Evolutionary conservation across 345 rosid genomes (phyloP).

Genomic region (Anastatica hierochuntica): DNA sequence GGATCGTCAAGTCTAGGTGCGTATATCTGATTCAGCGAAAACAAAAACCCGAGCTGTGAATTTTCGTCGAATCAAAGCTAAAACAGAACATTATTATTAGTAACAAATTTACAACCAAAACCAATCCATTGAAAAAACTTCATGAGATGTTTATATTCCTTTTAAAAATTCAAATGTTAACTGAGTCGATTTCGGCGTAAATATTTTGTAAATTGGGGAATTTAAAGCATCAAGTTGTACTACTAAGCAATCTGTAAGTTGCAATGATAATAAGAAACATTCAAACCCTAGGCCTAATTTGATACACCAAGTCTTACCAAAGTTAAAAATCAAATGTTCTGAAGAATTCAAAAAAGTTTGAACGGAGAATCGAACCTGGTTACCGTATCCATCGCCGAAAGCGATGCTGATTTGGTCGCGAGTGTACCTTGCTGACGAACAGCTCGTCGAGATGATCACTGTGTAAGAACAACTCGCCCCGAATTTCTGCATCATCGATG

Average conservation of each 20-base stretch:
- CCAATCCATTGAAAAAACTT: too few relatives aligned
- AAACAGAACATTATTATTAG: too few relatives aligned
- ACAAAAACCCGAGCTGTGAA: neutral
- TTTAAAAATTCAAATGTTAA: too few relatives aligned
- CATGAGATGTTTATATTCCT: too few relatives aligned
- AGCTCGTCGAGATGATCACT: constrained; percentile 63
- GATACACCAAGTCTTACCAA: too few relatives aligned
- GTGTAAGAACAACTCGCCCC: constrained; percentile 54
- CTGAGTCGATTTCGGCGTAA: too few relatives aligned
- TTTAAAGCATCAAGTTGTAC: too few relatives aligned
- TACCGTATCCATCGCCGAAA: constrained; percentile 88
- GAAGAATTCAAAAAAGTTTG: neutral
- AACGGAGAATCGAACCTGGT: constrained; percentile 84
- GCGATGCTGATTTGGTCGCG: constrained; percentile 83
- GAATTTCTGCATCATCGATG: constrained; percentile 35
- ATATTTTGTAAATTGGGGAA: too few relatives aligned
- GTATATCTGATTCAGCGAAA: constrained; percentile 42
- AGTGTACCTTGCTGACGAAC: constrained; percentile 62
- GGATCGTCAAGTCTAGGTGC: constrained; percentile 81
- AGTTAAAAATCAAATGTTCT: neutral
- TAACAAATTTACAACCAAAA: neutral
- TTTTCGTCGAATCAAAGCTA: too few relatives aligned
- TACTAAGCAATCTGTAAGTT: too few relatives aligned
- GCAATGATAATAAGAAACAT: too few relatives aligned
- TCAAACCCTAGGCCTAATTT: too few relatives aligned